These are phyloP conservation scores for Planoprotostelium fungivorum DNA, from an alignment of 78 protist species.

Conservation along the genomic window DNA sequence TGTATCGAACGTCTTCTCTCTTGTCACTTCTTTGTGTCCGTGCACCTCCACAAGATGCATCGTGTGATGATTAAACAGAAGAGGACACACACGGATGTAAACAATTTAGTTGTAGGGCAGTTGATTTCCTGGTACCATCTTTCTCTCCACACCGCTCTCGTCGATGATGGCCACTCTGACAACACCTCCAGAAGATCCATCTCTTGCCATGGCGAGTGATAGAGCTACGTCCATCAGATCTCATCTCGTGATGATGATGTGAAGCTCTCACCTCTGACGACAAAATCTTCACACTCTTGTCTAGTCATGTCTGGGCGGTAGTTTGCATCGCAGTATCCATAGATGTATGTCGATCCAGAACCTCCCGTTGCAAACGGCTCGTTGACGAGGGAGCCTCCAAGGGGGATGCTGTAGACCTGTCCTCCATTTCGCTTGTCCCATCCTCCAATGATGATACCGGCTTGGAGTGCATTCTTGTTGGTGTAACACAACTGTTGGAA, in stretches of 20 bases:
- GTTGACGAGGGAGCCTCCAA: slow-evolving; percentile 88
- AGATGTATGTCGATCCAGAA: slow-evolving; percentile 93
- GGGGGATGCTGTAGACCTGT: slow-evolving; percentile 87
- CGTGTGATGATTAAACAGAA: too few relatives aligned
- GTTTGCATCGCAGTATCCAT: slow-evolving; percentile 90
- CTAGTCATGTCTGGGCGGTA: slow-evolving; percentile 84
- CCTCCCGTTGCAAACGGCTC: slow-evolving; percentile 93
- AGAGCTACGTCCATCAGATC: slow-evolving; percentile 53
- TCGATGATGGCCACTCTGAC: slow-evolving; percentile 82
- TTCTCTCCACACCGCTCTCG: slow-evolving; percentile 69
- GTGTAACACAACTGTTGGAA: slow-evolving; percentile 78
- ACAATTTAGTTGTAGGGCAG: slow-evolving; percentile 37
- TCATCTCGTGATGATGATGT: neutral
- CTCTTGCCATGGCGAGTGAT: slow-evolving; percentile 93
- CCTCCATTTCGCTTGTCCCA: slow-evolving; percentile 88
- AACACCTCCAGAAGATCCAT: slow-evolving; percentile 98
- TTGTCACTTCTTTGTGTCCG: too few relatives aligned
- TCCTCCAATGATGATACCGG: slow-evolving; percentile 97
- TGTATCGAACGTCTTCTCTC: too few relatives aligned
- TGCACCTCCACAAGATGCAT: too few relatives aligned
- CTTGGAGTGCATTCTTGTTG: slow-evolving; percentile 85
- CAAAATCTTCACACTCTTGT: slow-evolving; percentile 87
- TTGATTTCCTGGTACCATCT: slow-evolving; percentile 52
- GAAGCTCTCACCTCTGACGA: slow-evolving; percentile 32
- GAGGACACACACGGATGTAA: too few relatives aligned